These are phyloP conservation scores for Leptographium procerum DNA, from an alignment of 2,329 filamentous ascomycete species.

Conservation along the genomic window DNA sequence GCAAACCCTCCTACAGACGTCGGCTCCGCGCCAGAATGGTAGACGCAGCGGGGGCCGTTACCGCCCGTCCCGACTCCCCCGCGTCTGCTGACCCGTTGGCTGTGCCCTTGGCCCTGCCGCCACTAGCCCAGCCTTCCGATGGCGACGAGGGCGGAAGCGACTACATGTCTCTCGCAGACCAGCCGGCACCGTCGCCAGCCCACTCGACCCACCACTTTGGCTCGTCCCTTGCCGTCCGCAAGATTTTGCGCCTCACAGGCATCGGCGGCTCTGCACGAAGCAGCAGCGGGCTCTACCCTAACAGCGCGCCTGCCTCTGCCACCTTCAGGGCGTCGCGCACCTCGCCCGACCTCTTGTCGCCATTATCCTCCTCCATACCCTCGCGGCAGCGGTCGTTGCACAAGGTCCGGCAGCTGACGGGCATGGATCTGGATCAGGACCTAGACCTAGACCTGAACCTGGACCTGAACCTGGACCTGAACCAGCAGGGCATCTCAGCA, in stretches of 20 bases:
- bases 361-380: not conserved
- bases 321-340: not conserved
- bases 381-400: slow-evolving; percentile 6
- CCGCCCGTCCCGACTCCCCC: not conserved
- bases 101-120: not conserved
- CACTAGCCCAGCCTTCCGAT: not conserved
- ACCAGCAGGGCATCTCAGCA: not conserved
- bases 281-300: not conserved
- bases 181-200: not conserved
- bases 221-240: not conserved
- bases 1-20: not conserved
- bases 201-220: not conserved
- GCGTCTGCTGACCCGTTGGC: not conserved
- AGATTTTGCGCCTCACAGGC: not conserved
- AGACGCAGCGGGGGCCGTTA: not conserved
- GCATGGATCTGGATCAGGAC: slow-evolving; percentile 4
- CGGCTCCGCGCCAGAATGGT: not conserved
- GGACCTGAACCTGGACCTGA: too few relatives aligned
- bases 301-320: not conserved
- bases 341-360: not conserved
- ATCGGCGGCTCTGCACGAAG: not conserved
- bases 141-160: not conserved
- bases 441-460: too few relatives aligned
- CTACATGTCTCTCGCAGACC: not conserved
- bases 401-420: slow-evolving; percentile 11